phyloP scores from a whole-genome alignment of 257 asterid species.

The Mitragyna speciosa region DNA sequence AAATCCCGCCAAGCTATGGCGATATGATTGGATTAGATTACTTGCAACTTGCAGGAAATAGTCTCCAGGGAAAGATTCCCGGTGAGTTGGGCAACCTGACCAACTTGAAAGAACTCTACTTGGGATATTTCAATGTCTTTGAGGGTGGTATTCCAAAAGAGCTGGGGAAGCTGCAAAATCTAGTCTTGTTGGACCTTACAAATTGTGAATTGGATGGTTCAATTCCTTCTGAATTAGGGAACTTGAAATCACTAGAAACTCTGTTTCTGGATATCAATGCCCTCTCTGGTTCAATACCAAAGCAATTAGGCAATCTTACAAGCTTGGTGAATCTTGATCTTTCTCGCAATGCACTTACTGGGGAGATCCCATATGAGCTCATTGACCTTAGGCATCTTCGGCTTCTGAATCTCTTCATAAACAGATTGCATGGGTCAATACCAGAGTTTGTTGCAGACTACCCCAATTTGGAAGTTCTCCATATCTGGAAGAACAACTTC shows the following conservation, averaged over 20 bases:
- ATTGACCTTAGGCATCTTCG: constrained; percentile 46
- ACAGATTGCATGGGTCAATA: constrained; percentile 78
- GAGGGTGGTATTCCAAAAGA: constrained; percentile 83
- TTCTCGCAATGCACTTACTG: constrained; percentile 64
- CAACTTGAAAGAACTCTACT: constrained; percentile 68
- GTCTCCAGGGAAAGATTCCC: constrained; percentile 73
- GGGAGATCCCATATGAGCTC: constrained; percentile 85
- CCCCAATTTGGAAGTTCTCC: constrained; percentile 61
- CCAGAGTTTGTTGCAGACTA: constrained; percentile 74
- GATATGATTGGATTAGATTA: constrained; percentile 55
- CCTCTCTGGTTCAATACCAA: constrained; percentile 70
- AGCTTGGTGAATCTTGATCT: constrained; percentile 72
- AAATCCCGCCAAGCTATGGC: constrained; percentile 65
- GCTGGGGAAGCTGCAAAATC: constrained; percentile 67
- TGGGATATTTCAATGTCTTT: constrained; percentile 66
- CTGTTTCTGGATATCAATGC: constrained; percentile 62
- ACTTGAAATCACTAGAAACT: constrained; percentile 57
- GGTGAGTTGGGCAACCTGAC: constrained; percentile 73
- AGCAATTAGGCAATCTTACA: constrained; percentile 73
- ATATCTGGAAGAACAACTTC: constrained; percentile 92
- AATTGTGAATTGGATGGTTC: constrained; percentile 69
- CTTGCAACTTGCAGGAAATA: constrained; percentile 77
- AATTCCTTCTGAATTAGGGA: constrained; percentile 78
- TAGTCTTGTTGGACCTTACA: constrained; percentile 70
- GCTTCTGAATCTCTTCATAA: constrained; percentile 75